These are phyloP conservation scores for Sphaerulina vaccinii DNA, from an alignment of 2,329 filamentous ascomycete genomes.

Conservation along the genomic window DNA sequence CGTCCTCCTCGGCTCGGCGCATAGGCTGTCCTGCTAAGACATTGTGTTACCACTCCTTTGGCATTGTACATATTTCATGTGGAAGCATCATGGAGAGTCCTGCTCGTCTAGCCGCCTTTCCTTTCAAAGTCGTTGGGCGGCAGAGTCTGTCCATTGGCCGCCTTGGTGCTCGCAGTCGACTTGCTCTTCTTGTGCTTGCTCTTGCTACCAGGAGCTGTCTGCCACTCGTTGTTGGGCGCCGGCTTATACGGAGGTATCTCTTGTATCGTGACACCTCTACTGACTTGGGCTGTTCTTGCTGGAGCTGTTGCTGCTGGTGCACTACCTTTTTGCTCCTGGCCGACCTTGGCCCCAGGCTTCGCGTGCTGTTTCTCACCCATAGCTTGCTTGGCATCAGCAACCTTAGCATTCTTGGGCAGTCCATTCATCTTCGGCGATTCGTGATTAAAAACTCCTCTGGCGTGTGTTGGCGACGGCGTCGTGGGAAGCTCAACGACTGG, in stretches of 20 bases:
- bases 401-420: constrained; percentile 30
- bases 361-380: constrained; percentile 27
- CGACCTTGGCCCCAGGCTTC: constrained; percentile 11
- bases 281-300: constrained; percentile 4
- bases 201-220: constrained; percentile 27
- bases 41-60: not conserved
- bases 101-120: constrained; percentile 42
- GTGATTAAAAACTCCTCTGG: constrained; percentile 55
- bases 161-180: constrained; percentile 23
- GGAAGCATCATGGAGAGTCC: not conserved
- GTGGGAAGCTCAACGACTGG: constrained; percentile 73
- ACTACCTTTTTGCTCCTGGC: constrained; percentile 30
- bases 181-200: constrained; percentile 40
- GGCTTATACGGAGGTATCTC: not conserved
- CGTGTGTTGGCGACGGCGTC: constrained; percentile 66
- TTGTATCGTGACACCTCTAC: constrained; percentile 1
- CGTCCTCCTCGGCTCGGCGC: not conserved
- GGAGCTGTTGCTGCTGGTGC: constrained; percentile 21
- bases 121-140: constrained; percentile 47
- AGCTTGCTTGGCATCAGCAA: constrained; percentile 32
- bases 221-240: constrained; percentile 27
- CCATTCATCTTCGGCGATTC: constrained; percentile 31
- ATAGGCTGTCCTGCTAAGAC: not conserved
- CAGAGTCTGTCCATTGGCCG: constrained; percentile 40
- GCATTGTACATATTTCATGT: not conserved